Percentiles rank a stretch among this genome's conserved stretches.
Conservation (phyloP, 2,329 filamentous ascomycete genomes). For the Bipolaris gigantea region DNA sequence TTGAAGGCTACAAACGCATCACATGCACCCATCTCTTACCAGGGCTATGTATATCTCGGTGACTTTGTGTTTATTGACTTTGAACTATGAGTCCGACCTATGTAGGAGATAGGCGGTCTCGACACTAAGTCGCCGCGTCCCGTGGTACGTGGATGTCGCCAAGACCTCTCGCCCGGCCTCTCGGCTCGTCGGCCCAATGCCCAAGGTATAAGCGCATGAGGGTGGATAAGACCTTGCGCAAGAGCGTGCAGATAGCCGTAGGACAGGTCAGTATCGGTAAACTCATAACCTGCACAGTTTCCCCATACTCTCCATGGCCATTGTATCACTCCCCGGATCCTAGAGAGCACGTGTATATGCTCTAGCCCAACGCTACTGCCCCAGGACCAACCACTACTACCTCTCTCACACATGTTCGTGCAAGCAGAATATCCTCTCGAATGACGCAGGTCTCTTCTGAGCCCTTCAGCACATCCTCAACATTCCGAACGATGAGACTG, state of each 20-base stretch:
- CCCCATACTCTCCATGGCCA: neutral
- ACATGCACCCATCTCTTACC: neutral
- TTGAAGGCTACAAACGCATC: neutral
- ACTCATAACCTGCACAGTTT: conserved; percentile 1
- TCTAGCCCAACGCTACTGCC: neutral
- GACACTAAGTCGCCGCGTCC: conserved; percentile 7
- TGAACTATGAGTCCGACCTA: neutral
- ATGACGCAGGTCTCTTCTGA: neutral
- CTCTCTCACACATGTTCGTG: neutral
- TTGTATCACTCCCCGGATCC: neutral
- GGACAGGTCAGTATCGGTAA: neutral
- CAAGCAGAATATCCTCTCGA: neutral
- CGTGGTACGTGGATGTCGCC: conserved; percentile 6
- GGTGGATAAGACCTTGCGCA: conserved; percentile 8
- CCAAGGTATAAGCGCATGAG: conserved; percentile 12
- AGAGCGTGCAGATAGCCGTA: conserved; percentile 1
- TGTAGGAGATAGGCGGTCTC: neutral
- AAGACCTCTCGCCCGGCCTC: conserved; percentile 21
- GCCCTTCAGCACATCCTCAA: neutral
- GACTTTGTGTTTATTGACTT: neutral
- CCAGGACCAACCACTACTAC: neutral
- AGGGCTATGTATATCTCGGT: neutral
- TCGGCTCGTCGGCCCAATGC: conserved; percentile 17
- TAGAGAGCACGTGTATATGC: neutral
- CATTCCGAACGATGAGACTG: conserved; percentile 9